Evolutionary conservation across 2,329 filamentous ascomycete species (phyloP).

Genomic region (Elsinoe australis): DNA sequence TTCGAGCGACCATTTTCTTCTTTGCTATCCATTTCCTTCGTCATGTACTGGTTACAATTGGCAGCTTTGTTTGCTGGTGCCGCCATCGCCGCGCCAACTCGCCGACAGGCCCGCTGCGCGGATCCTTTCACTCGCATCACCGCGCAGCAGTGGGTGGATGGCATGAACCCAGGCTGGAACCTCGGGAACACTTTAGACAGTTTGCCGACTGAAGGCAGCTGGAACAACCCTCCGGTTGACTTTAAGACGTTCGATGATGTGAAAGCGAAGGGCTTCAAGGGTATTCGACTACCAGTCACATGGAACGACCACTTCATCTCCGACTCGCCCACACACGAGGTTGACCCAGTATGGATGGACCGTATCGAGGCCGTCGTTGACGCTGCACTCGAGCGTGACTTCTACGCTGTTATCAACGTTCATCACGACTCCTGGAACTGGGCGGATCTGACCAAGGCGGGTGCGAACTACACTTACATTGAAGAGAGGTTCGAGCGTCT

Average conservation of each 20-base stretch:
- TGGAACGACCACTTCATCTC: slow-evolving; percentile 51
- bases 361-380: slow-evolving; percentile 53
- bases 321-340: slow-evolving; percentile 46
- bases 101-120: slow-evolving; percentile 28
- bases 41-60: slow-evolving; percentile 13
- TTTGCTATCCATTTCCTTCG: slow-evolving; percentile 17
- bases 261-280: slow-evolving; percentile 50
- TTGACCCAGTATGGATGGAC: slow-evolving; percentile 49
- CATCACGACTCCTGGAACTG: slow-evolving; percentile 55
- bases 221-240: slow-evolving; percentile 50
- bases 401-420: slow-evolving; percentile 51
- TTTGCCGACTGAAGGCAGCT: slow-evolving; percentile 48
- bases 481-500: slow-evolving; percentile 50
- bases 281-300: slow-evolving; percentile 53
- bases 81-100: slow-evolving; percentile 16
- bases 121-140: slow-evolving; percentile 41
- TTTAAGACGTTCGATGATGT: slow-evolving; percentile 45
- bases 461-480: slow-evolving; percentile 45
- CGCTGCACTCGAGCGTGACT: slow-evolving; percentile 43
- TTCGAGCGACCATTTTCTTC: not conserved
- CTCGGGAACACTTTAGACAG: slow-evolving; percentile 55
- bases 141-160: slow-evolving; percentile 41
- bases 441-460: slow-evolving; percentile 44
- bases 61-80: not conserved
- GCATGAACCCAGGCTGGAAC: slow-evolving; percentile 53